Base-by-base conservation (phyloP, 2,329 filamentous ascomycete species). In the Paraphoma chrysanthemicola region DNA sequence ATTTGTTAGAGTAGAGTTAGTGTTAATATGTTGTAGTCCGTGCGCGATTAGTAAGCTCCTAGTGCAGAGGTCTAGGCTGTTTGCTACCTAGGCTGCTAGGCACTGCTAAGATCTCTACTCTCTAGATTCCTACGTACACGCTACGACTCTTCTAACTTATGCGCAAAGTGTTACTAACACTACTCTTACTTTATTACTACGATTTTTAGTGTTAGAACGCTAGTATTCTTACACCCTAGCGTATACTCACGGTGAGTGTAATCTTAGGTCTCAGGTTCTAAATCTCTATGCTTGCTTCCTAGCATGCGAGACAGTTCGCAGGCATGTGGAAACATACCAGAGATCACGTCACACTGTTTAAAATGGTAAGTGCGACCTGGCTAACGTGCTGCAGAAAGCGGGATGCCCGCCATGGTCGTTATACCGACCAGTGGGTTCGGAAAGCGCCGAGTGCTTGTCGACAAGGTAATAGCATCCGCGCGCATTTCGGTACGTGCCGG, bases 341-440 rank as follows among this genome's bases (percentile, higher is more conserved):
- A 16, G 16, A 42, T 9, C 12, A 5, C 16, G 16, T 16, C 16
- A 17, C 39, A 42, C 16, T 8, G 4, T 42, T 9, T 9, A n/a
- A 3, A 42, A 16, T 42, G 16, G 11, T 16, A 3, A 14, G 39
- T 16, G 14, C 11, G 39, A 9, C 23, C 10, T 42, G 16, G 44
- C 53, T 66, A 62, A 68, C 49, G 51, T 53, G 14, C 41, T 36
- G 47, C 48, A 50, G 44, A 3, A 23, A 8, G 23, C n/a, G 54
- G 30, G 11, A 75, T 74, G 71, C 67, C 67, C 1, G 33, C 65
- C 1, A 71, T 59, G 61, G 71, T 76, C 9, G 60, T 72, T 0
- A 66, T 74, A n/a, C 66, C 68, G 4, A 61, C 58, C 9, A 60
- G 54, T 44, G 62, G 61, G 44, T 60, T 52, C 18, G 43, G 45